Percentiles rank a stretch among this genome's conserved stretches.
These are phyloP conservation scores for Kondoa malvinella DNA, from an alignment of 768 basidiomycete species.

Conservation along the genomic window DNA sequence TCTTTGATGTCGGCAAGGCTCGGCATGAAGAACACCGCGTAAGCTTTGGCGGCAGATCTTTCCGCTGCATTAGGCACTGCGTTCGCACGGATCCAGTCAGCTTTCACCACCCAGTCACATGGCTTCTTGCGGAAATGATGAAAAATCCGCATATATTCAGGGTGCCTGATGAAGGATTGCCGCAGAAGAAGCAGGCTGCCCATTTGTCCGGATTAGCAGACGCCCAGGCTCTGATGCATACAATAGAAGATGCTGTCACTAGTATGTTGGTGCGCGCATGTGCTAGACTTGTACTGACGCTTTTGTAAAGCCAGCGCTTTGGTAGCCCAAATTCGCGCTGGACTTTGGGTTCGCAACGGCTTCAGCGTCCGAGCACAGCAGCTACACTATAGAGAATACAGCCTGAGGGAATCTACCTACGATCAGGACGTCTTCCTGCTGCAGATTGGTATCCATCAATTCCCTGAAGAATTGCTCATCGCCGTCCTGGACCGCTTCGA, in stretches of 20 bases:
- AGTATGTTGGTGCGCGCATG: not conserved
- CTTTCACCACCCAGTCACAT: slow-evolving; percentile 82
- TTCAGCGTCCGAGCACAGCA: slow-evolving; percentile 87
- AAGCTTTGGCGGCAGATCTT: slow-evolving; percentile 35
- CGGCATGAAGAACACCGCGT: not conserved
- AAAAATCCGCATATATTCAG: too few relatives aligned
- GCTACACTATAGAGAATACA: slow-evolving; percentile 87
- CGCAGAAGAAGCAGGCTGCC: not conserved
- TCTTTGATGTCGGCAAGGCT: too few relatives aligned
- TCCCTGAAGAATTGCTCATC: slow-evolving; percentile 55
- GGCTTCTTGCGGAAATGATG: slow-evolving; percentile 73
- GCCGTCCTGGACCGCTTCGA: slow-evolving; percentile 81
- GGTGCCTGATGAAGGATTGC: too few relatives aligned
- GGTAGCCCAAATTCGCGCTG: slow-evolving; percentile 86
- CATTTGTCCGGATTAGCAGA: not conserved
- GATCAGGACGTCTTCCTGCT: slow-evolving; percentile 88
- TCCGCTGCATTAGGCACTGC: slow-evolving; percentile 1
- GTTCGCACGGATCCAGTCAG: slow-evolving; percentile 63
- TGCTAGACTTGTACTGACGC: not conserved
- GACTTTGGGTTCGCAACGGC: slow-evolving; percentile 94
- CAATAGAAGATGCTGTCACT: not conserved
- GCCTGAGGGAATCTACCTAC: slow-evolving; percentile 85
- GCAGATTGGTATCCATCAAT: slow-evolving; percentile 61
- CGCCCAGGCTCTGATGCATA: not conserved
- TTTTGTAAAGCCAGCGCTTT: slow-evolving; percentile 41